Base-by-base conservation (phyloP, 768 basidiomycete genomes). In the Punctularia strigosozonata region DNA sequence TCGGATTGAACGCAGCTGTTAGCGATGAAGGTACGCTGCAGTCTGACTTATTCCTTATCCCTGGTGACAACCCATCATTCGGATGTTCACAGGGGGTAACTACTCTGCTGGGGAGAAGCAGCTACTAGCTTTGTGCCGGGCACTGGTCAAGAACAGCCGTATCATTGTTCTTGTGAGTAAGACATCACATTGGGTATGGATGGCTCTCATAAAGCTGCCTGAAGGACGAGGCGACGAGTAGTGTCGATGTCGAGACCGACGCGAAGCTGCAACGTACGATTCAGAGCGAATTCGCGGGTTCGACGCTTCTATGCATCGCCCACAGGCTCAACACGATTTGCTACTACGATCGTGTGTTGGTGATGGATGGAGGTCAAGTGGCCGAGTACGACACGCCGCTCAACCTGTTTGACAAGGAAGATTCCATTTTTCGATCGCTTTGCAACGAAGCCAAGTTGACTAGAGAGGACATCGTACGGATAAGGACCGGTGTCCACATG, bases 361-460 rank as follows among this genome's bases (percentile, higher is more conserved):
- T 85, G 32, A 80, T 88, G 77, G 75, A 80, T 46, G 51, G 65
- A 20, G 83, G 85, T 3, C 49, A 60, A 23, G 71, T 84, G 3
- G 77, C 74, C 7, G 83, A 86, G 55, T 83, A 74, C 50, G 83
- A 84, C 56, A 77, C 78, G 2, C 82, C 84, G 3, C 63, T 80
- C 30, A 68, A 65, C 43, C 68, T 86, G 3, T 75, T 74, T 47
- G 71, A 78, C 50, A 66, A 65, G 42, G 59, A 67, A 36, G 64
- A 66, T 39, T 82, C 79, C 2, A 75, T 83, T 37, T 84, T 84
- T 65, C 65, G 79, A 15, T 71, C 73, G 3, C 67, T 83, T 19
- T 85, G 82, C 50, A 63, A 79, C 38, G 76, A 81, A 48, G 78
- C 78, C 5, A 66, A 66, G 43, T 56, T 83, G 14, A 58, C 62